Conservation (phyloP, 2,329 filamentous ascomycete genomes). For the Penicillium sp. region DNA sequence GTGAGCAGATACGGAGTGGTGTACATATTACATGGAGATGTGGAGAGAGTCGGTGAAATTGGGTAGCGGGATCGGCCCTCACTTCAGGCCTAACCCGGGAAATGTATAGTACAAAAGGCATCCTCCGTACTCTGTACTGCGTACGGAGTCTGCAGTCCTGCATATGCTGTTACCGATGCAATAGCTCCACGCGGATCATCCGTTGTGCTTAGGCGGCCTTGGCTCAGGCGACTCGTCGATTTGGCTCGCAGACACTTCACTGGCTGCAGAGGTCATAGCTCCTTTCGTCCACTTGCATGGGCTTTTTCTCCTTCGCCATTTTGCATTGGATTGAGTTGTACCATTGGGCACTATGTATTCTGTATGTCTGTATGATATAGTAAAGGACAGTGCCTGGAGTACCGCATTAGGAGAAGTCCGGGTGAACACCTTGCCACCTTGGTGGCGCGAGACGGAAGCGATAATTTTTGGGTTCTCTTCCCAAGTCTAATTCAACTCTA, state of each 20-base stretch:
- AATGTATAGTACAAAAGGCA: not conserved
- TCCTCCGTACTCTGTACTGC: not conserved
- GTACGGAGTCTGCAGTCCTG: not conserved
- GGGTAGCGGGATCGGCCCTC: constrained; percentile 7
- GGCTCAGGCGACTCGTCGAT: constrained; percentile 15
- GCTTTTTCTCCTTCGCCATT: not conserved
- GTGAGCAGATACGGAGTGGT: not conserved
- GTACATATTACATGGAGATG: not conserved
- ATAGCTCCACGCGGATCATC: constrained; percentile 15
- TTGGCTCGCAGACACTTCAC: constrained; percentile 6
- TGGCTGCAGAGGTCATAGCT: constrained; percentile 2
- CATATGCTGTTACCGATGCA: constrained; percentile 1
- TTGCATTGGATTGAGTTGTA: not conserved
- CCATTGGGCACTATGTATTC: not conserved
- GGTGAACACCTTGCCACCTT: constrained; percentile 7
- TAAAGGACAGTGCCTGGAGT: not conserved
- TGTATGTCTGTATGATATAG: not conserved
- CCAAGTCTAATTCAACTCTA: not conserved
- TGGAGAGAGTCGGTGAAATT: constrained; percentile 2
- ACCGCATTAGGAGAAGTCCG: constrained; percentile 3
- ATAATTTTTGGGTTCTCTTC: not conserved
- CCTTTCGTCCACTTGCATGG: not conserved
- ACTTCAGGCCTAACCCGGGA: constrained; percentile 2
- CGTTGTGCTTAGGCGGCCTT: constrained; percentile 6
- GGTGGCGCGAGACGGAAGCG: not conserved